Percentiles rank a stretch among this genome's conserved stretches.
Evolutionary conservation across 805 yeast genomes (phyloP).

Genomic region (Barnettozyma californica): DNA sequence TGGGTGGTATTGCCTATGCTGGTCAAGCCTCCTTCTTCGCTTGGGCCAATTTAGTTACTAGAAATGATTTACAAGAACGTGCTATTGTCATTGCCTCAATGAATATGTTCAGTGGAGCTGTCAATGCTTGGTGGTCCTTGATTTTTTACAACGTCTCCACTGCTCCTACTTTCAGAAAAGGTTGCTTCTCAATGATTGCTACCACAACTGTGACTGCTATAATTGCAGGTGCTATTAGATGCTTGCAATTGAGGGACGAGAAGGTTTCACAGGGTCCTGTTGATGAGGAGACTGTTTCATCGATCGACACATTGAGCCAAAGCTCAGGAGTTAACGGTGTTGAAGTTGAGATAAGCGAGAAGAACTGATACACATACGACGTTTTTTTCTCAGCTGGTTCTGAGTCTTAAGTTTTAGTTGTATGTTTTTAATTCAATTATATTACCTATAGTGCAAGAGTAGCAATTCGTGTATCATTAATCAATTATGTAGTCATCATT

Average conservation of each 20-base stretch:
- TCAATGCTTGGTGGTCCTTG: slow-evolving; percentile 61
- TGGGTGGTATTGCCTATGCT: slow-evolving; percentile 50
- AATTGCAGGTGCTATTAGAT: slow-evolving; percentile 37
- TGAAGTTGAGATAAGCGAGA: not conserved
- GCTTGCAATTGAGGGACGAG: slow-evolving; percentile 36
- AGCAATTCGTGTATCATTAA: not conserved
- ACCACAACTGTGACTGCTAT: slow-evolving; percentile 41
- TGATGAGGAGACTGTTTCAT: not conserved
- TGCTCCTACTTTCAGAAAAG: slow-evolving; percentile 47
- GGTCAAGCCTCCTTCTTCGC: slow-evolving; percentile 59
- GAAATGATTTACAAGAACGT: slow-evolving; percentile 56
- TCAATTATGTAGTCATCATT: not conserved
- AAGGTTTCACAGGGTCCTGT: slow-evolving; percentile 1
- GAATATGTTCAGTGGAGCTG: slow-evolving; percentile 60
- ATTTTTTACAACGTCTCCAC: slow-evolving; percentile 46
- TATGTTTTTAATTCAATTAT: not conserved
- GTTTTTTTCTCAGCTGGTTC: not conserved
- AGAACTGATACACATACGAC: not conserved
- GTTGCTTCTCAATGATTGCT: slow-evolving; percentile 53
- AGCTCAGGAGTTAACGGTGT: not conserved
- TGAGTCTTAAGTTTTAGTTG: not conserved
- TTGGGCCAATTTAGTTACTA: slow-evolving; percentile 58
- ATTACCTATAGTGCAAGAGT: too few relatives aligned
- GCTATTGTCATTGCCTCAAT: slow-evolving; percentile 60
- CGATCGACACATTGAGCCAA: not conserved